A percentile compares a stretch with the other conserved stretches of the same genome.
phyloP scores from a whole-genome alignment of 2,329 filamentous ascomycete species.

The Leptographium lundbergii region DNA sequence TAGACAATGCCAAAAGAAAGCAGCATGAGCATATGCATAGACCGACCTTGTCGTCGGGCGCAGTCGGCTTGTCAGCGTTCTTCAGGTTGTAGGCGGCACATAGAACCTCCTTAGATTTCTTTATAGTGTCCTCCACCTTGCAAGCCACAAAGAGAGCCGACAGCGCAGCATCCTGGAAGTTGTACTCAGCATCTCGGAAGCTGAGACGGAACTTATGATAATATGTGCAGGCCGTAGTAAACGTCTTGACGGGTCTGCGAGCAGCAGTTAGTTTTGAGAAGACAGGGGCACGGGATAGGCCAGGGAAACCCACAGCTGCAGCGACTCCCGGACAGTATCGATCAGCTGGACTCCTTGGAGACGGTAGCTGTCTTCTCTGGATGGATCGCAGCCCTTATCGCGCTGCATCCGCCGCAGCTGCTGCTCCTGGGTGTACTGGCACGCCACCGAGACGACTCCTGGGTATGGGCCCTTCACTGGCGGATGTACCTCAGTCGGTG shows the following conservation, averaged over 20 bases:
- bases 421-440: conserved; percentile 73
- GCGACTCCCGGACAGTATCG: conserved; percentile 63
- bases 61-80: conserved; percentile 50
- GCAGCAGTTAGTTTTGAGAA: not conserved
- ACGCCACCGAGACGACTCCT: conserved; percentile 34
- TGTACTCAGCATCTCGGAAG: conserved; percentile 77
- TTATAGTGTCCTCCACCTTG: conserved; percentile 96
- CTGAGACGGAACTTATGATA: conserved; percentile 88
- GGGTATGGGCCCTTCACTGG: conserved; percentile 18
- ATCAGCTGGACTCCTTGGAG: conserved; percentile 84
- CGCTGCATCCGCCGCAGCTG: conserved; percentile 62
- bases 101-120: conserved; percentile 88
- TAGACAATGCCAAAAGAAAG: not conserved
- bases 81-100: conserved; percentile 84
- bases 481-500: conserved; percentile 6
- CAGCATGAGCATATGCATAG: not conserved
- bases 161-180: conserved; percentile 73
- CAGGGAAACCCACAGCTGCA: conserved; percentile 56
- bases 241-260: conserved; percentile 71
- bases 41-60: conserved; percentile 69
- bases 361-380: conserved; percentile 67
- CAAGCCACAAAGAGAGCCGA: conserved; percentile 85
- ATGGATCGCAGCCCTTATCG: conserved; percentile 57
- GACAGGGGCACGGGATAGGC: not conserved
- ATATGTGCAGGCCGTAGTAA: conserved; percentile 81